Percentiles rank a stretch among this genome's conserved stretches.
Evolutionary conservation across 2,329 filamentous ascomycete genomes (phyloP).

Genomic region (Calonectria pteridis): DNA sequence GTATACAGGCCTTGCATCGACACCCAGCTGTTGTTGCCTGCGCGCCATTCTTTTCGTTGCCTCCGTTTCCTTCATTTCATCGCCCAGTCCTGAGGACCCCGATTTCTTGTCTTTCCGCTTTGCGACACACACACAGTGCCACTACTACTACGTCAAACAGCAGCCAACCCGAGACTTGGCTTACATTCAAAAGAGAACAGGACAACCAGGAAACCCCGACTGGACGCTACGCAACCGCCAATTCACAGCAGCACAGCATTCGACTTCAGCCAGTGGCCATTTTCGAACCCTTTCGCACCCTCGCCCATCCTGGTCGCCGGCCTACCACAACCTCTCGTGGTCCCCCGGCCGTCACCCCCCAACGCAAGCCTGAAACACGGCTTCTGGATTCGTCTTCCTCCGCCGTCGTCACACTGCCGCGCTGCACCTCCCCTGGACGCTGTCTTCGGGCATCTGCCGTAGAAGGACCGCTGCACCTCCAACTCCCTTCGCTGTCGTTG

Average conservation of each 20-base stretch:
- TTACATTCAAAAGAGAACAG: neutral
- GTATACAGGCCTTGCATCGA: slow-evolving; percentile 37
- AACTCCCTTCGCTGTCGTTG: slow-evolving; percentile 16
- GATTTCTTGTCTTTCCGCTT: slow-evolving; percentile 13
- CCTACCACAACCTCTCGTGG: slow-evolving; percentile 33
- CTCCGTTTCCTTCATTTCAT: slow-evolving; percentile 20
- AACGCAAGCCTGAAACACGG: slow-evolving; percentile 45
- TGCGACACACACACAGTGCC: slow-evolving; percentile 28
- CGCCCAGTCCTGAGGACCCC: slow-evolving; percentile 34
- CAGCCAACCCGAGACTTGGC: slow-evolving; percentile 22
- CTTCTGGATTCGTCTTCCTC: slow-evolving; percentile 36
- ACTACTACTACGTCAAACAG: neutral
- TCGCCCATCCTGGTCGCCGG: slow-evolving; percentile 29
- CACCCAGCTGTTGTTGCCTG: slow-evolving; percentile 39
- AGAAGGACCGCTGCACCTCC: slow-evolving; percentile 28
- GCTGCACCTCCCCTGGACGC: slow-evolving; percentile 16
- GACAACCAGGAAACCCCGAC: slow-evolving; percentile 27
- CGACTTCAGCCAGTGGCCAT: slow-evolving; percentile 11
- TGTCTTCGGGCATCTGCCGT: slow-evolving; percentile 25
- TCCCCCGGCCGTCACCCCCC: slow-evolving; percentile 36
- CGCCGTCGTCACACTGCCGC: slow-evolving; percentile 36
- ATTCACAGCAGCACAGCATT: neutral
- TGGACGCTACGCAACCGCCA: slow-evolving; percentile 8
- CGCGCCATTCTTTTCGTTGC: slow-evolving; percentile 30
- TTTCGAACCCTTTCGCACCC: slow-evolving; percentile 29